These are phyloP conservation scores for Thielaviopsis euricoi DNA, from an alignment of 2,329 filamentous ascomycete genomes.

Conservation along the genomic window DNA sequence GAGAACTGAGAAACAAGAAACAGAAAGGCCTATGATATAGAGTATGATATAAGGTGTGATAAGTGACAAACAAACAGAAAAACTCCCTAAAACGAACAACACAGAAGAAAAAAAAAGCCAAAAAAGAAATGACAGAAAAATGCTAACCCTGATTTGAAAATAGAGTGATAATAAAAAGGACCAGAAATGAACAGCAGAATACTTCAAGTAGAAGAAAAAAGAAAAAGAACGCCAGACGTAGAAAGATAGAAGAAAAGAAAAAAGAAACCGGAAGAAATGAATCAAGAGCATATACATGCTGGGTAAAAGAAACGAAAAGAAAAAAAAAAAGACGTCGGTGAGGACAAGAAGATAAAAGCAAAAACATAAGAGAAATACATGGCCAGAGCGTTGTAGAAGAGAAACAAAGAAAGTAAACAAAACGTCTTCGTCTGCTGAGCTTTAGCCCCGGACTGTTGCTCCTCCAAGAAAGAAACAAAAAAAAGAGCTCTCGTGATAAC, in stretches of 20 bases:
- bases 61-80: background rate
- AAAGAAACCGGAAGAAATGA: background rate
- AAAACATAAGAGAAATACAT: conserved; percentile 1
- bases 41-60: background rate
- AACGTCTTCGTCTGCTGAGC: too few species aligned
- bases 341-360: background rate
- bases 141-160: background rate
- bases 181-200: background rate
- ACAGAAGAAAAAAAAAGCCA: too few species aligned
- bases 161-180: background rate
- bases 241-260: background rate
- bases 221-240: background rate
- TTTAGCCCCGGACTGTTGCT: too few species aligned
- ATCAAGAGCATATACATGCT: too few species aligned
- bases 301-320: background rate
- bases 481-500: background rate
- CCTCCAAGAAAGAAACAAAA: too few species aligned
- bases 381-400: background rate
- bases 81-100: background rate
- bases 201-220: background rate
- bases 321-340: background rate
- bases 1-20: background rate
- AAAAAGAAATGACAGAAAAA: background rate
- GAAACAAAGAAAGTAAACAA: conserved; percentile 6
- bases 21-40: background rate